Base-by-base conservation (phyloP, 768 basidiomycete genomes). In the Serendipita sp. region DNA sequence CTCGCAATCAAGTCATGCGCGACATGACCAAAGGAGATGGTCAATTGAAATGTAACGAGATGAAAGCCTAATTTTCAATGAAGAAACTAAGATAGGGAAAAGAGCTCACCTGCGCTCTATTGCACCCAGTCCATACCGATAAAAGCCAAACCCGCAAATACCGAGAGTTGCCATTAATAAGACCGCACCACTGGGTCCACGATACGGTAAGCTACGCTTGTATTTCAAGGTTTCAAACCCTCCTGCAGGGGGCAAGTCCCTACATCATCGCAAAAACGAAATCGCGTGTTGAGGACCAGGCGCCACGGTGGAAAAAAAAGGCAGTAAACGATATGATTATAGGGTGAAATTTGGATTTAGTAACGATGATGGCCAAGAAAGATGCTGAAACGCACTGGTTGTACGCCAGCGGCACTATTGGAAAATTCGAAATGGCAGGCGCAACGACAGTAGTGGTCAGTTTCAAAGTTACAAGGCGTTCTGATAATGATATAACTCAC, bases 241-340 rank as follows among this genome's bases (percentile, higher is more conserved):
- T 65, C 92, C 93, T 48, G 83, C 68, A 43, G 95, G 95, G 68
- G 95, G 95, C 84, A 99, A 87, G 71, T 99, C 95, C 75, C 94
- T 96, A 74, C 30, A 33, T 28, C 45, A n/a, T 20, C 9, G 20
- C n/a, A 5, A 7, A 61, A 51, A 30, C n/a, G 22, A 16, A 64
- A 33, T 60, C 30, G 20, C 20, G 20, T 31, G 30, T 33, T 38
- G 14, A 14, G 38, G 38, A 38, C 5, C 7, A 38, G 38, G 38
- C 38, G 38, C 7, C 38, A 14, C 38, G 14, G 14, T 38, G 38
- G 14, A 38, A 14, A 14, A 14, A 22, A 50, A 50, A 5, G n/a
- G n/a, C 20, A 20, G n/a, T 9, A n/a, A n/a, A 22, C 17, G 20
- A 50, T 9, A n/a, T n/a, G n/a, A 50, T 20, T 22, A 9, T 50